These are phyloP conservation scores for Fusarium stilboides DNA, from an alignment of 2,329 filamentous ascomycete species.

Conservation along the genomic window DNA sequence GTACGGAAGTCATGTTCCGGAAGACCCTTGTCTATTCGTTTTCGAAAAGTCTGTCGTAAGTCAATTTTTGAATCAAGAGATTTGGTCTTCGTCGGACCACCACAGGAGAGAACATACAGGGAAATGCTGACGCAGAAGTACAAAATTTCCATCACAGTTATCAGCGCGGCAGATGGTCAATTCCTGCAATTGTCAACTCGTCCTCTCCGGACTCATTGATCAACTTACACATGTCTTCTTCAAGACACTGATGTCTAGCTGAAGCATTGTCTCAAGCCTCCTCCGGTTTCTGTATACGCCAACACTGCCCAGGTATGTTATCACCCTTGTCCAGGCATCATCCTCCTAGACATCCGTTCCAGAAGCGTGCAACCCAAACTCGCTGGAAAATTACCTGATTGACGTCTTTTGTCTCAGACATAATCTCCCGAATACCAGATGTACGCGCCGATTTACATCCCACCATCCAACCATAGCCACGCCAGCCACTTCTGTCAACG, in stretches of 20 bases:
- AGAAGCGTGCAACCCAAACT: not conserved
- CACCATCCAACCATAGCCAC: not conserved
- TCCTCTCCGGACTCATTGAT: not conserved
- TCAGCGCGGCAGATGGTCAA: not conserved
- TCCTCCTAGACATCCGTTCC: not conserved
- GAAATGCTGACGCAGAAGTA: not conserved
- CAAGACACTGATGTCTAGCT: not conserved
- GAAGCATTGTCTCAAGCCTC: not conserved
- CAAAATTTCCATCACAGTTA: not conserved
- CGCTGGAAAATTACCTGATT: not conserved
- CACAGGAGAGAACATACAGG: not conserved
- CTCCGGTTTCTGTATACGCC: not conserved
- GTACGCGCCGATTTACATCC: constrained; percentile 6
- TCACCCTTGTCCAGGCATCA: not conserved
- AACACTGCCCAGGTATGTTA: constrained; percentile 4
- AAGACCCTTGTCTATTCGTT: not conserved
- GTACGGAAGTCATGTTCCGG: not conserved
- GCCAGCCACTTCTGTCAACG: constrained; percentile 17
- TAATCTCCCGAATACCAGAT: not conserved
- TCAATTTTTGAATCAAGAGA: too few relatives aligned
- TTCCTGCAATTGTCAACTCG: not conserved
- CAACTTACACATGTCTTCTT: not conserved
- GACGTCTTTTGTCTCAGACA: not conserved
- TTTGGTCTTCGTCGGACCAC: not conserved
- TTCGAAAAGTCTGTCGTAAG: not conserved